phyloP scores from a whole-genome alignment of 768 basidiomycete genomes.

The Suillus hirtellus region DNA sequence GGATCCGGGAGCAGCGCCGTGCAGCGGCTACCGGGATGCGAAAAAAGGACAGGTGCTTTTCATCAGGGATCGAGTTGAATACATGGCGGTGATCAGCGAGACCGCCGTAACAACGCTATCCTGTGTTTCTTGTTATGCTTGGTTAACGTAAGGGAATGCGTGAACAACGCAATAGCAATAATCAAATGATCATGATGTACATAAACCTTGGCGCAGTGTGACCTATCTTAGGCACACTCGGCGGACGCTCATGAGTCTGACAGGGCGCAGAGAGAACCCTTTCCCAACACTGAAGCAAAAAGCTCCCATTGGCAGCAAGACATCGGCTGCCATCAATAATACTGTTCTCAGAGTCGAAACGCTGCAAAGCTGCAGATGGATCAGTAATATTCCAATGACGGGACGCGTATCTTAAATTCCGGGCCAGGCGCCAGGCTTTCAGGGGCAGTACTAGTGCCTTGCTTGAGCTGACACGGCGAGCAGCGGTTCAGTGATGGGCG shows the following conservation, averaged over 20 bases:
- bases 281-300: no score
- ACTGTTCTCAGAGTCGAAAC: no score
- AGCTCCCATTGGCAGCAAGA: no score
- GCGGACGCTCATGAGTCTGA: no score
- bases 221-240: background rate
- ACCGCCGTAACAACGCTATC: background rate
- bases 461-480: no score
- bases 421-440: no score
- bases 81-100: background rate
- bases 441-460: no score
- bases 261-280: no score
- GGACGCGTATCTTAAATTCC: no score
- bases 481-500: background rate
- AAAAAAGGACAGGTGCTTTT: background rate
- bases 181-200: background rate
- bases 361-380: no score
- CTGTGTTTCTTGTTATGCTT: conserved; percentile 1
- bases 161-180: background rate
- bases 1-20: background rate
- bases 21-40: background rate
- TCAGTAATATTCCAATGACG: no score
- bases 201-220: background rate
- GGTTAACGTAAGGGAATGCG: background rate
- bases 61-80: background rate
- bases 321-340: no score